Base-by-base conservation (phyloP, 345 rosid genomes). In the Populus nigra region DNA sequence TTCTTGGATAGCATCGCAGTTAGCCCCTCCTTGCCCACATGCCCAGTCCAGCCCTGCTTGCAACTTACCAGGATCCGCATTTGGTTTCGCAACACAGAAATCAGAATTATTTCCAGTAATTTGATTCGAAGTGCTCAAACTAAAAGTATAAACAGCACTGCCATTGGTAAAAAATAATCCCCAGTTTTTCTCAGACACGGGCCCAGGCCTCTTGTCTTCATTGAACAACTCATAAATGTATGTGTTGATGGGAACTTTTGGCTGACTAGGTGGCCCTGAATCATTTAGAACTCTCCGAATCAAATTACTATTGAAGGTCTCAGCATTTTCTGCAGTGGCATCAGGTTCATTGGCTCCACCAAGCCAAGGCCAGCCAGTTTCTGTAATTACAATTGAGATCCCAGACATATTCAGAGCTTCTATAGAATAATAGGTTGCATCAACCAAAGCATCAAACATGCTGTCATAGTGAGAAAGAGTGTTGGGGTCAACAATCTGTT, bases 381-480 rank as follows among this genome's bases (percentile, higher is more conserved):
- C 99, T 4, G 98, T 89, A 65, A 96, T 94, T 72, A 89, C 88
- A 73, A 96, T 83, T 0, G 94, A 92, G 63, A 96, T 89, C 68
- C 87, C 91, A 1, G 97, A 86, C 80, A 91, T 88, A 66, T 90
- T 89, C 72, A 87, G 33, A 65, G 91, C 92, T 38, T 86, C 88
- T 69, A 96, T 92, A 33, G 99, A 89, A 85, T 93, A 96, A 84
- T 92, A 96, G 53, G 98, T 81, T 70, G 99, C 99, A 81, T 96
- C 99, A 70, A 96, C 96, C 98, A 96, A 90, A 1, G 99, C 95
- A 74, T 94, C 99, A 82, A 94, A 92, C 99, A 96, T 94, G 84
- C 99, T 96, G 83, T 86, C 83, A 80, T 91, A 96, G 79, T 88
- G 97, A 43, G 88, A 85, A 73, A 96, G 91, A 41, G 99, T 96